Conservation (phyloP, 225 moss, liverwort and hornwort species). For the Ulota crispa region DNA sequence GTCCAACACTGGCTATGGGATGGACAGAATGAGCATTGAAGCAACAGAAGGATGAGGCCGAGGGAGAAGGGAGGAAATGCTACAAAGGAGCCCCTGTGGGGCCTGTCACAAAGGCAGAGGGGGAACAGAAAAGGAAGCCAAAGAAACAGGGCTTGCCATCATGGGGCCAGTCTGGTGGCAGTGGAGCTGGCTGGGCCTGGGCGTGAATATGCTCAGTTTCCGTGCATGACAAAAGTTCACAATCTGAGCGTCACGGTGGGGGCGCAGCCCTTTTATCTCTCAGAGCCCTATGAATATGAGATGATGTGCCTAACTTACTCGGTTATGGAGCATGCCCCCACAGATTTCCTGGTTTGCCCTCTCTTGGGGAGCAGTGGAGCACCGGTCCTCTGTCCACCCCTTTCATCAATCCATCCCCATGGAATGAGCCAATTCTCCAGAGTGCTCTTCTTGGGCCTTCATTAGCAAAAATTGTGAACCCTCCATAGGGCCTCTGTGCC, state of each 20-base stretch:
- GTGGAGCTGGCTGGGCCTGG: not conserved
- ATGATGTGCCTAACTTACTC: too few relatives aligned
- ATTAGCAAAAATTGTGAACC: too few relatives aligned
- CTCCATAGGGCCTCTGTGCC: too few relatives aligned
- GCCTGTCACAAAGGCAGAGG: not conserved
- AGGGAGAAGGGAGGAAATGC: not conserved
- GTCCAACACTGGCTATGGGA: not conserved
- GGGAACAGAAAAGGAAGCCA: not conserved
- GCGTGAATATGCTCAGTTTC: not conserved
- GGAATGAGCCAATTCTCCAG: too few relatives aligned
- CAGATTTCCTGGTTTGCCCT: too few relatives aligned
- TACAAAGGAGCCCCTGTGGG: too few relatives aligned
- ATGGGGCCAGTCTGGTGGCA: slow-evolving; percentile 4
- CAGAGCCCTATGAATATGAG: not conserved
- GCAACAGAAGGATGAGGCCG: not conserved
- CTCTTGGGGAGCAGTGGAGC: too few relatives aligned
- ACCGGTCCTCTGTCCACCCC: too few relatives aligned
- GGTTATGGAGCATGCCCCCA: too few relatives aligned
- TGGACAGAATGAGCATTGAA: not conserved
- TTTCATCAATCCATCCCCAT: too few relatives aligned
- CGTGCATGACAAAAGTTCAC: not conserved
- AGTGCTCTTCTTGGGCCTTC: too few relatives aligned
- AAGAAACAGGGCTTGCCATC: not conserved
- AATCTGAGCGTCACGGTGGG: not conserved
- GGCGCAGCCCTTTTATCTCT: not conserved